Evolutionary conservation across 306 rosid species (phyloP).

Genomic region (Lupinus albus): DNA sequence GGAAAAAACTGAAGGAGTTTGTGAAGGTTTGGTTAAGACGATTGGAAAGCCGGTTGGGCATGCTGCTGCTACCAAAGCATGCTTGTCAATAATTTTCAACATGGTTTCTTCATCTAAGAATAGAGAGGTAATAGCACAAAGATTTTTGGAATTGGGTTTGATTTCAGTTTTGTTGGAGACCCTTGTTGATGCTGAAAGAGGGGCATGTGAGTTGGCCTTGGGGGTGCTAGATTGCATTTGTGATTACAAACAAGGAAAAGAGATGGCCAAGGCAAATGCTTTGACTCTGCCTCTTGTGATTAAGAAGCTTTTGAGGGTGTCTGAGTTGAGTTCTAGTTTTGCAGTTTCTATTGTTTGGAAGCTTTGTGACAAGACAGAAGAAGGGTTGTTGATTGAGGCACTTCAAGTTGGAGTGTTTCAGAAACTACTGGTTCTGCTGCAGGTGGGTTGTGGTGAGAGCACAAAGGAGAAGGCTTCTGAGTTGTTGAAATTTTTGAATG

Average conservation of each 20-base stretch:
- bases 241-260: constrained; percentile 57
- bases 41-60: constrained; percentile 53
- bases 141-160: constrained; percentile 68
- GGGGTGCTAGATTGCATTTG: constrained; percentile 65
- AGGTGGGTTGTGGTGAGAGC: constrained; percentile 68
- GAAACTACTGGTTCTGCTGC: constrained; percentile 77
- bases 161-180: constrained; percentile 62
- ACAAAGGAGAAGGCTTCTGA: constrained; percentile 68
- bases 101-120: constrained; percentile 50
- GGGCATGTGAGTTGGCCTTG: constrained; percentile 63
- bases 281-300: constrained; percentile 71
- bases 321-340: constrained; percentile 60
- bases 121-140: constrained; percentile 33
- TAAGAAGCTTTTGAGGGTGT: constrained; percentile 75
- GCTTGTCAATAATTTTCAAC: constrained; percentile 58
- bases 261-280: constrained; percentile 60
- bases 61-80: constrained; percentile 60
- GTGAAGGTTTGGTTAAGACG: constrained; percentile 59
- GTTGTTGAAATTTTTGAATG: constrained; percentile 72
- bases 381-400: constrained; percentile 59
- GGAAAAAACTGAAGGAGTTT: constrained; percentile 53
- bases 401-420: constrained; percentile 73
- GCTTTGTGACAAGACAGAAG: constrained; percentile 53
- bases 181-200: constrained; percentile 67
- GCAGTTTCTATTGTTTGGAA: constrained; percentile 74